Conservation (phyloP, 108 stramenopile genomes). For the Nannochloropsis salina region DNA sequence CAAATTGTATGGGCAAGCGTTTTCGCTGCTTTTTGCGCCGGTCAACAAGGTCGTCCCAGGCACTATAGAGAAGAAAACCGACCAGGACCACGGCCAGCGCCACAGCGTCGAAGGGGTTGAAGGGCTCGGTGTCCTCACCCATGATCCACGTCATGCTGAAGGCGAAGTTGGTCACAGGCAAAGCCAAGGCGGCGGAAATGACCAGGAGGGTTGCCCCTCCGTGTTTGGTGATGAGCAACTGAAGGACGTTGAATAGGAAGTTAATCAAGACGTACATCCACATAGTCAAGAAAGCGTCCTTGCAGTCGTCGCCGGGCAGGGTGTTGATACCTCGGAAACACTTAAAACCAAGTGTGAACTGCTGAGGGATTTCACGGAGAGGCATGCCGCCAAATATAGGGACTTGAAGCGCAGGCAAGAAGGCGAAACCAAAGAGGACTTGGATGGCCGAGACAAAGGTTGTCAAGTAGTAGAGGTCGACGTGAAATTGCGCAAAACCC, state of each 20-base stretch:
- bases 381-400: constrained; percentile 32
- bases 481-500: constrained; percentile 25
- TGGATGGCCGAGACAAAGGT: constrained; percentile 33
- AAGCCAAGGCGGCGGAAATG: constrained; percentile 26
- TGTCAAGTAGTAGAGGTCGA: constrained; percentile 27
- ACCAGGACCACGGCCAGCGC: constrained; percentile 28
- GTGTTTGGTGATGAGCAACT: constrained; percentile 34
- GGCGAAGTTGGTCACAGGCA: constrained; percentile 38
- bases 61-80: constrained; percentile 29
- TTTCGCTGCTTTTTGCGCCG: neutral
- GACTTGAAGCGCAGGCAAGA: constrained; percentile 33
- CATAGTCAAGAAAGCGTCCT: constrained; percentile 21
- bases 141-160: constrained; percentile 30
- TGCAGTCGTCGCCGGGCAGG: constrained; percentile 27
- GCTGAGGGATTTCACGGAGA: constrained; percentile 13
- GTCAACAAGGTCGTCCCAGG: constrained; percentile 19
- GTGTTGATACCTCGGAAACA: constrained; percentile 25
- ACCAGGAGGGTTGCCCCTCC: constrained; percentile 35
- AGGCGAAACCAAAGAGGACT: constrained; percentile 29
- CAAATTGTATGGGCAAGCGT: neutral
- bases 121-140: constrained; percentile 41
- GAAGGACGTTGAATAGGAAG: constrained; percentile 30
- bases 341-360: constrained; percentile 26
- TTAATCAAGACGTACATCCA: constrained; percentile 33
- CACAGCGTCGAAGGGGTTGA: constrained; percentile 25